Evolutionary conservation across 768 basidiomycete species (phyloP), one percentile per base, ranked within the genome.

Genomic region (Pleurotus eryngii): DNA sequence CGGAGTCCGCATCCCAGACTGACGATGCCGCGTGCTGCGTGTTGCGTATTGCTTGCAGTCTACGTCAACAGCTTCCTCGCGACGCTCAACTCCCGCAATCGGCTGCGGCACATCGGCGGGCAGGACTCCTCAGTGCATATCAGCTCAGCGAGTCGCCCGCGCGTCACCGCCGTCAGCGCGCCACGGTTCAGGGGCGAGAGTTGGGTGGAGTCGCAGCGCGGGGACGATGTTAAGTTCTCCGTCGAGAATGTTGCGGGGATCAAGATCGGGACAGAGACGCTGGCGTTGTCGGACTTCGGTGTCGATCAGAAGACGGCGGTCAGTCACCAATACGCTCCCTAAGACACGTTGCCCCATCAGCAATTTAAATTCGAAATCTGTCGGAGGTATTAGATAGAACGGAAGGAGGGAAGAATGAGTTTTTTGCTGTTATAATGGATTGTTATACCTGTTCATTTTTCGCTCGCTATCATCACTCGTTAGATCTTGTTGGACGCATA

Each of bases 41-140:
- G 9, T 20, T 40, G 15, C 50, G 8, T 27, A 50, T 24, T 12
- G 5, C 17, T 35, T 37, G 7, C 49, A 50, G 49, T 50, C 49
- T 50, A 50, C 49, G 49, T 50, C 7, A 50, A 50, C 15, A 27
- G 24, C 49, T 50, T 50, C 49, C 17, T 50, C 11, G 49, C 49
- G 9, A 50, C 7, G 14, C 49, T 50, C 30, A 50, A 50, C 15
- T 50, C 49, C 2, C 24, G 49, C 14, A 50, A 50, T 4, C 49
- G 27, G 27, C 49, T 50, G 12, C 49, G 49, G 6, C 49, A 35
- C 14, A 37, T 50, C 15, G 49, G 49, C 3, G 20, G 12, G n/a
- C 38, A 26, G n/a, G 14, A 50, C 15, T 50, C 49, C 15, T 47
- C 20, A 1, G 12, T 1, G 46, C 26, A n/a, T 14, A 30, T 47